phyloP scores from a whole-genome alignment of 768 basidiomycete species.

The Agaricus subrufescens region DNA sequence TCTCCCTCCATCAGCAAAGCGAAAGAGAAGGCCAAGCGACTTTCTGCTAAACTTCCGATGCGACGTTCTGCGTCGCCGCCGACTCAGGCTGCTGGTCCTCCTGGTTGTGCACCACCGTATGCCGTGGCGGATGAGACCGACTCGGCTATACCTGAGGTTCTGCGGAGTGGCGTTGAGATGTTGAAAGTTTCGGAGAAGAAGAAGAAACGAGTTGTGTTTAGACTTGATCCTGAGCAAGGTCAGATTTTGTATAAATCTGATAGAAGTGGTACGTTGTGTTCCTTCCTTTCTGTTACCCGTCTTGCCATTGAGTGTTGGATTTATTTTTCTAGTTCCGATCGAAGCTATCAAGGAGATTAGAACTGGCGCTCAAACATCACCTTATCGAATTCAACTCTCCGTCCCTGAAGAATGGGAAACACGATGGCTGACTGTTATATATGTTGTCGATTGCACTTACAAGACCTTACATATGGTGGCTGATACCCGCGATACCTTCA shows the following conservation, averaged over 20 bases:
- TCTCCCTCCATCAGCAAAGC: neutral
- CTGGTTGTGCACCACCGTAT: neutral
- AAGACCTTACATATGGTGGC: slow-evolving; percentile 87
- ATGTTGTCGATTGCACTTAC: slow-evolving; percentile 70
- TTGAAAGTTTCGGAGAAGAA: slow-evolving; percentile 77
- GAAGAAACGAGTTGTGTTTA: slow-evolving; percentile 62
- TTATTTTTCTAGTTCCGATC: slow-evolving; percentile 58
- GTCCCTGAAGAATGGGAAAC: slow-evolving; percentile 56
- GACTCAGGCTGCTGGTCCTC: neutral
- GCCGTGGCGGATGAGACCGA: slow-evolving; percentile 5
- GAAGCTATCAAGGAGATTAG: slow-evolving; percentile 87
- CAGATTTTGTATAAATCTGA: slow-evolving; percentile 69
- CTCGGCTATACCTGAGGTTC: slow-evolving; percentile 36
- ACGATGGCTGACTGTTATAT: slow-evolving; percentile 84
- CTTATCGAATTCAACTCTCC: slow-evolving; percentile 69
- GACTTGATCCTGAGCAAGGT: slow-evolving; percentile 73
- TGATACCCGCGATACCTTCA: slow-evolving; percentile 41
- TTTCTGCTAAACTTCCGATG: slow-evolving; percentile 1
- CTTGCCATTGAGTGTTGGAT: neutral
- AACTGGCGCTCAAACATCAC: slow-evolving; percentile 61
- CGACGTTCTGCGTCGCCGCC: neutral
- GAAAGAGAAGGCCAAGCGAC: neutral
- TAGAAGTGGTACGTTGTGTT: slow-evolving; percentile 45
- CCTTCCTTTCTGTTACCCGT: neutral
- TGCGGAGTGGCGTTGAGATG: slow-evolving; percentile 64